Base-by-base conservation (phyloP, 164 flowering plant genomes). In the Nymphaea colorata region DNA sequence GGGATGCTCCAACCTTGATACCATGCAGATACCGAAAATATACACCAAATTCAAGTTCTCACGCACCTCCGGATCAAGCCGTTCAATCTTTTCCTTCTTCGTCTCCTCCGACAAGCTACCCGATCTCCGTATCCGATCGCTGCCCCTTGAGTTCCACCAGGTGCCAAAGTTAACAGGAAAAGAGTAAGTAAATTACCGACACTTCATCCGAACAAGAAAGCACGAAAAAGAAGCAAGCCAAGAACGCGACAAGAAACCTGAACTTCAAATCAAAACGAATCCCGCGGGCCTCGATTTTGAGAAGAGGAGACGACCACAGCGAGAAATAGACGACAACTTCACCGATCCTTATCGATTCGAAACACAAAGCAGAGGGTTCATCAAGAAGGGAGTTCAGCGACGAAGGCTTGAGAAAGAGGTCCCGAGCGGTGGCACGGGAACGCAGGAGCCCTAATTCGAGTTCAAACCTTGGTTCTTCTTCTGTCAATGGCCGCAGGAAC, bases 41-140 rank as follows among this genome's bases (percentile, higher is more conserved):
- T 25, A 25, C 1, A 25, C 57, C 15, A 51, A 8, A 51, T 51
- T 51, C 57, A 3, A 51, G 36, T 55, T 57, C 8, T 65, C 62
- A 62, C 66, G 8, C 74, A 93, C 98, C 96, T 89, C 88, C 8
- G 93, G 93, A 77, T 94, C 96, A 76, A 88, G 75, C 44, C 44
- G 74, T 42, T 83, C 70, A 41, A 94, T 75, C 67, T 71, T 71
- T 76, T 79, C 82, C 78, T 81, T 83, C 74, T 64, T 64, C 43
- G 83, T 79, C 72, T 80, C 73, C 17, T 12, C 63, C 41, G 67
- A 64, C 66, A 77, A 47, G 43, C 75, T 78, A 41, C 64, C 64
- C 2, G 64, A 17, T 12, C 41, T 17, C 2, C 55, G 12, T 6
- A 12, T 6, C 55, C 57, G 57, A 10, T 17, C 64, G 11, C 18